Base-by-base conservation (phyloP, 2,329 filamentous ascomycete genomes). In the Aspergillus caelatus region DNA sequence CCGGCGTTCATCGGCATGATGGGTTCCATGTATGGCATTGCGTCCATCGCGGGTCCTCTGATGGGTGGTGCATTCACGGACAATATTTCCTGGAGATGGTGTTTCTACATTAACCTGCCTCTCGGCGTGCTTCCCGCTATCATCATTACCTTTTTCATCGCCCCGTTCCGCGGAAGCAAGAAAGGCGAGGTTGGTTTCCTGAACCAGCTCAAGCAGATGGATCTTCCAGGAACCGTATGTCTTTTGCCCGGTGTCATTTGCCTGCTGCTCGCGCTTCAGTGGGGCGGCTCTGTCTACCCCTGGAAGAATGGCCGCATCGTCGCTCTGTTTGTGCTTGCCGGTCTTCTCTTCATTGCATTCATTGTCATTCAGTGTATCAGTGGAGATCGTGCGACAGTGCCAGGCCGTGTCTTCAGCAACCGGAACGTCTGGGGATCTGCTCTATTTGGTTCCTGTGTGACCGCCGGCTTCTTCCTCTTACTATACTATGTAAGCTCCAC, bases 81-180 rank as follows among this genome's bases (percentile, higher is more conserved):
- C 36, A 60, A 65, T 12, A 58, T 62, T 21, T 57, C 58, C 12
- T 79, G 77, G 77, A 69, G 74, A 39, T 79, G 74, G 77, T 80
- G 77, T 1, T 85, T 85, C 69, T 89, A 89, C 67, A 83, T 88
- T 73, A 88, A 88, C 67, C 76, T 88, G 0, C 72, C 79, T 19
- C 73, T 84, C 48, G 79, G 84, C 0, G 84, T 75, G 5, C 67
- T 79, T 3, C 74, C 77, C n/a, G 71, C 78, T 3, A 78, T 82
- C 1, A 75, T 81, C 16, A 78, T 81, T 21, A 21, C 21, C 32
- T 86, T 19, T 11, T 63, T n/a, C 58, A 62, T 56, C 55, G 60
- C 52, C 56, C 28, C 53, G 28, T 80, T 82, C 63, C 67, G 79
- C 9, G 75, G 85, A 0, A 77, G 72, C 52, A 64, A 63, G 9